Percentiles rank a stretch among this genome's conserved stretches.
Evolutionary conservation across 768 basidiomycete species (phyloP).

Genomic region (Scleroderma bovista): DNA sequence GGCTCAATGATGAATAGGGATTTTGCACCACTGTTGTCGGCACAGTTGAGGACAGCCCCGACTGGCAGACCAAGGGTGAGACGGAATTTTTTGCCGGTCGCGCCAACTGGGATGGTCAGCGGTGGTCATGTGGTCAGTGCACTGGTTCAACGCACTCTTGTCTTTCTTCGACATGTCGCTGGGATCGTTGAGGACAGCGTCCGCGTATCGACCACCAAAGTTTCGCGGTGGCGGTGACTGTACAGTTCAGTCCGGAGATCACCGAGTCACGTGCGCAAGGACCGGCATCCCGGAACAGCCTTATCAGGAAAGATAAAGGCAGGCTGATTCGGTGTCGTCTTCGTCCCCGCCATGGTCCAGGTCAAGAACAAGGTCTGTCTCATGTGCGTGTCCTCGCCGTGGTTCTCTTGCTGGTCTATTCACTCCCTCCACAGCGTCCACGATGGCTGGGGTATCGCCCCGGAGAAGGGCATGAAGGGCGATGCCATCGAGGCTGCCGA

Average conservation of each 20-base stretch:
- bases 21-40: constrained; percentile 99
- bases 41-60: constrained; percentile 94
- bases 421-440: constrained; percentile 58
- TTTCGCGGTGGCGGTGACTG: background rate
- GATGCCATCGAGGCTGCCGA: constrained; percentile 83
- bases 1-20: constrained; percentile 93
- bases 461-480: constrained; percentile 65
- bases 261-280: background rate
- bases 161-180: constrained; percentile 3
- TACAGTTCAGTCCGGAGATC: background rate
- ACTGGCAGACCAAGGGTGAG: constrained; percentile 92
- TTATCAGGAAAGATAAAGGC: background rate
- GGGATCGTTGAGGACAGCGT: background rate
- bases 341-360: constrained; percentile 34
- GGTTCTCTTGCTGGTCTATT: background rate
- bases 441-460: constrained; percentile 91
- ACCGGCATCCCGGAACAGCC: background rate
- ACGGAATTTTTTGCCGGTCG: constrained; percentile 94
- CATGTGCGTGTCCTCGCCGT: constrained; percentile 48
- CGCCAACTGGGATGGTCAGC: constrained; percentile 34
- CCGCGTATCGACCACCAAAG: background rate
- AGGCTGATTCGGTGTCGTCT: background rate
- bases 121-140: background rate
- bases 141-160: background rate
- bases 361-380: constrained; percentile 89